Evolutionary conservation across 2,329 filamentous ascomycete species (phyloP).

Genomic region (Ceratocystis diversiconidia): DNA sequence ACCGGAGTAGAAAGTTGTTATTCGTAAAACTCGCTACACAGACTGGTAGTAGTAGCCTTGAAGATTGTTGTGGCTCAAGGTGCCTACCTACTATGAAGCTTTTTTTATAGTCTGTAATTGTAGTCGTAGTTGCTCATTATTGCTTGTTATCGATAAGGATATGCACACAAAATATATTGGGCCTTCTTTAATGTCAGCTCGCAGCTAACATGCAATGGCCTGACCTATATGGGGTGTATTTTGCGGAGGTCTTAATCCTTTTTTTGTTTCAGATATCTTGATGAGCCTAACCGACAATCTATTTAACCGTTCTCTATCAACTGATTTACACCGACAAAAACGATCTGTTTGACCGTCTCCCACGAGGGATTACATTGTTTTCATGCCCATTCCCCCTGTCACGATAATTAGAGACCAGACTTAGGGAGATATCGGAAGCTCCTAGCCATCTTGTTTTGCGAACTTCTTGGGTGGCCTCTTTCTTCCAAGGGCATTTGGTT

Average conservation of each 20-base stretch:
- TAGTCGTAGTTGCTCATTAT: no score
- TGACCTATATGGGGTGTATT: not conserved
- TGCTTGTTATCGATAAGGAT: not conserved
- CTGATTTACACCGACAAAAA: not conserved
- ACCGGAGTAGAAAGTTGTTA: no score
- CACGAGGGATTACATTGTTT: not conserved
- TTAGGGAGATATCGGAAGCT: constrained; percentile 1
- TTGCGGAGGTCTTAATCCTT: not conserved
- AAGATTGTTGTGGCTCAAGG: not conserved
- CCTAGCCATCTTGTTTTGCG: not conserved
- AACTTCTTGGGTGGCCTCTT: constrained; percentile 3
- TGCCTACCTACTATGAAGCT: no score
- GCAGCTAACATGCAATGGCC: not conserved
- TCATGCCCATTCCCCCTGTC: not conserved
- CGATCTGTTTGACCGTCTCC: not conserved
- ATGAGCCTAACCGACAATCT: not conserved
- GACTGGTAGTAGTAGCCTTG: no score
- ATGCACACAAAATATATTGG: not conserved
- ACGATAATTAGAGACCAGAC: not conserved
- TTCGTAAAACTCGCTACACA: no score
- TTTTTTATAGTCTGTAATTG: no score
- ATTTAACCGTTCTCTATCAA: not conserved
- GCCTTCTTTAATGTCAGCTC: not conserved
- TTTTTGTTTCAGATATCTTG: no score
- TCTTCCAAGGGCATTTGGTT: not conserved